Evolutionary conservation across 352 stramenopile genomes (phyloP).

Genomic region (Globisporangium spiculum): DNA sequence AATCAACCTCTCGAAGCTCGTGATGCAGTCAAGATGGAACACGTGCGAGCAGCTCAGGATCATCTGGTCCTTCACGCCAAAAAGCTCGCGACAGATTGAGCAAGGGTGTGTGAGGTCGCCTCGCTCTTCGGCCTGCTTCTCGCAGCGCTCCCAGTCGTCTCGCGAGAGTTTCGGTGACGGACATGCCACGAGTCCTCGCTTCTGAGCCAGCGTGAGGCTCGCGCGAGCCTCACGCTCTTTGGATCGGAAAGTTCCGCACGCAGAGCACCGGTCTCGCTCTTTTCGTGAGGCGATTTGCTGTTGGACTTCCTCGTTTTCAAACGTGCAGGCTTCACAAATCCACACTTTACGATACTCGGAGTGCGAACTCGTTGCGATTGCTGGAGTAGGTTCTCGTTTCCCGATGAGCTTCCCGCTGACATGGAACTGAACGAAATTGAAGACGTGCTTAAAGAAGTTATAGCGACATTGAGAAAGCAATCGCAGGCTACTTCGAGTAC

Average conservation of each 20-base stretch:
- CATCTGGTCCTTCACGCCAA: slow-evolving; percentile 73
- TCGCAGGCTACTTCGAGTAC: not conserved
- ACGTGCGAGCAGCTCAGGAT: slow-evolving; percentile 88
- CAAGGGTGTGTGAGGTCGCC: slow-evolving; percentile 68
- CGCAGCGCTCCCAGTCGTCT: slow-evolving; percentile 70
- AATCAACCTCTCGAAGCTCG: slow-evolving; percentile 71
- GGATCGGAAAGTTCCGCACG: slow-evolving; percentile 36
- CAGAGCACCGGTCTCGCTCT: slow-evolving; percentile 37
- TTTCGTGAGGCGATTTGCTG: slow-evolving; percentile 16
- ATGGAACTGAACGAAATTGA: not conserved
- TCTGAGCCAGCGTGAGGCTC: slow-evolving; percentile 64
- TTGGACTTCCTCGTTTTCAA: slow-evolving; percentile 57
- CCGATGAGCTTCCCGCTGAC: not conserved
- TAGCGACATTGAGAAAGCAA: not conserved
- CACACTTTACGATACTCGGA: slow-evolving; percentile 57
- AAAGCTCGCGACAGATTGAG: slow-evolving; percentile 76
- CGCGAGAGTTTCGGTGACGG: slow-evolving; percentile 60
- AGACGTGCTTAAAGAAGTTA: not conserved
- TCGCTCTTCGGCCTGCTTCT: slow-evolving; percentile 58
- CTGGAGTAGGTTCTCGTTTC: not conserved
- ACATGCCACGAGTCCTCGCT: slow-evolving; percentile 52
- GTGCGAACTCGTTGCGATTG: not conserved
- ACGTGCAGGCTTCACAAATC: slow-evolving; percentile 77
- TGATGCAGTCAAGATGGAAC: slow-evolving; percentile 78
- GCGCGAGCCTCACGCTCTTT: slow-evolving; percentile 23